Evolutionary conservation across 192 early-diverging fungal genomes (phyloP).

Genomic region (Coemansia sp.): DNA sequence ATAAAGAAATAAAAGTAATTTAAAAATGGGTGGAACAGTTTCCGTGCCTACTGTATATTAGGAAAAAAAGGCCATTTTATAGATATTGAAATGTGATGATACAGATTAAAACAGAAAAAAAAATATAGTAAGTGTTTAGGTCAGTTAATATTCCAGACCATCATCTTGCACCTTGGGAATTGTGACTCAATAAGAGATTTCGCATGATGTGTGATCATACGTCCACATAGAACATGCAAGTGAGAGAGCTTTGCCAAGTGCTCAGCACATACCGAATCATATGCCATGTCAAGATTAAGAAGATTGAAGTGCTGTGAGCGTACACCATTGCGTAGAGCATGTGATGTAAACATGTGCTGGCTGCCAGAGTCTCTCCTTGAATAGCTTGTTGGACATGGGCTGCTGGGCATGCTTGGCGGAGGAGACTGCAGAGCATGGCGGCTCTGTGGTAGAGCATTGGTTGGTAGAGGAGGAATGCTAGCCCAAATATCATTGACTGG

Average conservation of each 20-base stretch:
- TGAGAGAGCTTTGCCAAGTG: conserved; percentile 44
- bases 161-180: conserved; percentile 55
- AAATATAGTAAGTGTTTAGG: not conserved
- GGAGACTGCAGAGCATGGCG: conserved; percentile 12
- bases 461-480: conserved; percentile 36
- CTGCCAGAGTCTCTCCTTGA: conserved; percentile 9
- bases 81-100: too few species aligned
- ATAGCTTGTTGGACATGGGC: conserved; percentile 23
- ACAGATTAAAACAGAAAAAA: too few species aligned
- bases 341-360: conserved; percentile 42
- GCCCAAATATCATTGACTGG: conserved; percentile 46
- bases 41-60: too few species aligned
- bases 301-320: conserved; percentile 49
- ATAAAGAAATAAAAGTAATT: too few species aligned
- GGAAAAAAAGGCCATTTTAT: too few species aligned
- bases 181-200: conserved; percentile 49
- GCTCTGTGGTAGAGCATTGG: conserved; percentile 20
- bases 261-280: conserved; percentile 49
- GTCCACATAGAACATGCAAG: conserved; percentile 41
- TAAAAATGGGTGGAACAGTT: too few species aligned
- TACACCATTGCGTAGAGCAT: conserved; percentile 43
- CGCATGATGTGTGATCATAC: conserved; percentile 51
- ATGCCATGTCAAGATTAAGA: conserved; percentile 53
- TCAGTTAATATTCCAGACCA: conserved; percentile 52
- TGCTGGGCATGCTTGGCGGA: conserved; percentile 36